A percentile compares a stretch with the other conserved stretches of the same genome.
These are phyloP conservation scores for Aspergillus viridinutans DNA, from an alignment of 2,329 filamentous ascomycete species.

Conservation along the genomic window DNA sequence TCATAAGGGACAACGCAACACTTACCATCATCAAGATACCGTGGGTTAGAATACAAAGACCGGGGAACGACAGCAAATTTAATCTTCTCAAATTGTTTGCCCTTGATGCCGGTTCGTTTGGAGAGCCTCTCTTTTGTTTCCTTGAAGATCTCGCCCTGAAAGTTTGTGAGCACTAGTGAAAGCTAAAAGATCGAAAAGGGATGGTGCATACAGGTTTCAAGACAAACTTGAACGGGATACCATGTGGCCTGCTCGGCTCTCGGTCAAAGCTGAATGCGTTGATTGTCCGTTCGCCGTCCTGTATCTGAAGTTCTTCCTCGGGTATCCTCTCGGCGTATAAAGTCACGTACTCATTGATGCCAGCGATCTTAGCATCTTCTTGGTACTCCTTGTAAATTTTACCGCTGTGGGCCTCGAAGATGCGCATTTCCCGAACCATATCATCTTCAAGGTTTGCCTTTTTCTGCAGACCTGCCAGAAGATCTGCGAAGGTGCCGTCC, in stretches of 20 bases:
- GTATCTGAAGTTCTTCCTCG: conserved; percentile 58
- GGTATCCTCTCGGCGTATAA: conserved; percentile 79
- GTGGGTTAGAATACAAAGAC: conserved; percentile 67
- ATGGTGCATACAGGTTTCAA: conserved; percentile 64
- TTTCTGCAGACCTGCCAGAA: conserved; percentile 71
- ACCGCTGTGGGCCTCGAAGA: conserved; percentile 78
- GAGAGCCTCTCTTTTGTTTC: conserved; percentile 94
- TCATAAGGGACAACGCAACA: conserved; percentile 3
- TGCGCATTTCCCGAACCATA: conserved; percentile 64
- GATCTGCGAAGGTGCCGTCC: conserved; percentile 72
- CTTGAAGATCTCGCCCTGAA: conserved; percentile 74
- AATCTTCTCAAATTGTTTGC: conserved; percentile 97
- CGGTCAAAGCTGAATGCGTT: conserved; percentile 89
- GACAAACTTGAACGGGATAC: conserved; percentile 86
- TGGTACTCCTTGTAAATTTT: conserved; percentile 78
- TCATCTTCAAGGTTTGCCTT: conserved; percentile 78
- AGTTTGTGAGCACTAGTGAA: conserved; percentile 12
- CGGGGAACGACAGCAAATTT: conserved; percentile 82
- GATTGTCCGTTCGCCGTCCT: conserved; percentile 66
- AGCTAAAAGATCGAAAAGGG: not conserved
- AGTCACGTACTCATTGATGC: conserved; percentile 78
- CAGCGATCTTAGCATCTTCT: conserved; percentile 67
- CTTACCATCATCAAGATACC: conserved; percentile 84
- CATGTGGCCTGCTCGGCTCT: conserved; percentile 77
- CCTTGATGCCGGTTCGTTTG: conserved; percentile 88